Evolutionary conservation across 257 asterid species (phyloP).

Genomic region (Nicotiana tabacum): DNA sequence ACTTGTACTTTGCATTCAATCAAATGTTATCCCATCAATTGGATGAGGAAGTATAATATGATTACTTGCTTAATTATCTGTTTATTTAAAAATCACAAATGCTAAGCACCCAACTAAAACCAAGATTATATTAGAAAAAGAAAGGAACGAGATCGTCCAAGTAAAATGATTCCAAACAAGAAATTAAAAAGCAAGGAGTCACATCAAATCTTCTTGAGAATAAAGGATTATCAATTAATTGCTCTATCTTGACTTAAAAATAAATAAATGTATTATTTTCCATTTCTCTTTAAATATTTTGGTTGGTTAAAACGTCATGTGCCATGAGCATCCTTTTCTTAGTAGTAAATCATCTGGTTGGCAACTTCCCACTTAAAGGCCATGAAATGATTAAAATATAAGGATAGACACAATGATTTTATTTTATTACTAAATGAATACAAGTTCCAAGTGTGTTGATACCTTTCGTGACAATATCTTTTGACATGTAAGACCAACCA

Average conservation of each 20-base stretch:
- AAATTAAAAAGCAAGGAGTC: not conserved
- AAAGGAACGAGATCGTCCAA: not conserved
- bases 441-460: constrained; percentile 1
- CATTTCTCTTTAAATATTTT: not conserved
- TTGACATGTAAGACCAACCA: not conserved
- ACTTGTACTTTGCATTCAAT: not conserved
- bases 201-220: constrained; percentile 1
- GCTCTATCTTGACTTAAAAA: not conserved
- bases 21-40: not conserved
- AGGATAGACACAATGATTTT: not conserved
- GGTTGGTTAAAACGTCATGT: not conserved
- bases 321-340: not conserved
- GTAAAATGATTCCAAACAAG: constrained; percentile 1
- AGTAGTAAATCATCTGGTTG: constrained; percentile 3
- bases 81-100: not conserved
- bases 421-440: not conserved
- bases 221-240: not conserved
- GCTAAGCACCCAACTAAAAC: not conserved
- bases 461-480: not conserved
- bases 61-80: not conserved
- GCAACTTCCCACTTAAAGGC: constrained; percentile 2
- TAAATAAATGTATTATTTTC: not conserved
- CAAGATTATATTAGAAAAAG: not conserved
- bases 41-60: not conserved
- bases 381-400: not conserved